Conservation (phyloP, 768 basidiomycete genomes). For the Boletales sp. region DNA sequence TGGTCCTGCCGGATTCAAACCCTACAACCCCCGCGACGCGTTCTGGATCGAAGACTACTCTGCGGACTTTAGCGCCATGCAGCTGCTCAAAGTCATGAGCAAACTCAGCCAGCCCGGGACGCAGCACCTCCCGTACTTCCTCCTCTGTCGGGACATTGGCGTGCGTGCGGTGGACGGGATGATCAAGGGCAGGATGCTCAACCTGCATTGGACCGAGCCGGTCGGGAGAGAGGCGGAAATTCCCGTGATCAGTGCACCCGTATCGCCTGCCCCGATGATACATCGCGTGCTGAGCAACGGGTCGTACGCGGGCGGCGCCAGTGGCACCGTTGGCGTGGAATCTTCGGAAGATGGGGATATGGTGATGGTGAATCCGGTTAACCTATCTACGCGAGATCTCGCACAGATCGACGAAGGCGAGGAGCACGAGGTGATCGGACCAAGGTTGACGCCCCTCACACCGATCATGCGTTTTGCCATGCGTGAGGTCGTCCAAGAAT, state of each 20-base stretch:
- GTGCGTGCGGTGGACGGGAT: constrained; percentile 81
- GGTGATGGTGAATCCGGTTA: constrained; percentile 37
- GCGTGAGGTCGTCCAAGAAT: constrained; percentile 80
- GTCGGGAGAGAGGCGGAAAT: constrained; percentile 51
- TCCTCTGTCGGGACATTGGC: constrained; percentile 79
- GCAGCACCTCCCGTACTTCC: constrained; percentile 71
- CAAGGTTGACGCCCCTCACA: constrained; percentile 71
- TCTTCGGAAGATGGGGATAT: constrained; percentile 47
- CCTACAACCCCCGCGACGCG: constrained; percentile 37
- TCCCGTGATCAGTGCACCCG: constrained; percentile 24
- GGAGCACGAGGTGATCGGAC: constrained; percentile 60
- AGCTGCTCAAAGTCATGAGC: constrained; percentile 78
- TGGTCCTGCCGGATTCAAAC: constrained; percentile 60
- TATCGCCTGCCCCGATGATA: constrained; percentile 25
- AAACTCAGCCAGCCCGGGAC: constrained; percentile 64
- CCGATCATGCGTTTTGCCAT: constrained; percentile 84
- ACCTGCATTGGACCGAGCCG: constrained; percentile 73
- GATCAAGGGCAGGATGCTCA: constrained; percentile 73
- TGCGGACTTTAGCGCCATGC: constrained; percentile 73
- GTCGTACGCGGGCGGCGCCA: constrained; percentile 30
- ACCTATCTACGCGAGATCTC: constrained; percentile 40
- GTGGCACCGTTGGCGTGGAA: constrained; percentile 39
- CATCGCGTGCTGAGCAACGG: constrained; percentile 27
- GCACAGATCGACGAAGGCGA: constrained; percentile 48
- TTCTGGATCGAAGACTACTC: constrained; percentile 43